Evolutionary conservation across 257 asterid genomes (phyloP).

Genomic region (Solanum pinnatisectum): DNA sequence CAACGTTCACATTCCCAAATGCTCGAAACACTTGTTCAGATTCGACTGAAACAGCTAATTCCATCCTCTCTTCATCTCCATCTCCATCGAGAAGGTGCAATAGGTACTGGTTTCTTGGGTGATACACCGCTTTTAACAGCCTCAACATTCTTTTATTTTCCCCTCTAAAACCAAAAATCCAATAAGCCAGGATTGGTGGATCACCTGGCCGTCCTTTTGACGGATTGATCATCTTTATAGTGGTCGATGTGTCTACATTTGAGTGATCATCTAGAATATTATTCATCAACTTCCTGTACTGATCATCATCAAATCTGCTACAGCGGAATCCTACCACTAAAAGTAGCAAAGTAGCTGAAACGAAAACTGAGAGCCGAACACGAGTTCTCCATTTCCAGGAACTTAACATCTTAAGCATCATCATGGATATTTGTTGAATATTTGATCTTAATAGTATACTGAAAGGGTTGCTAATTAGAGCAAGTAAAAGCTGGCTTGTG

Average conservation of each 20-base stretch:
- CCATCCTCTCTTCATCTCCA: conserved; percentile 14
- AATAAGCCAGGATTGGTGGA: conserved; percentile 45
- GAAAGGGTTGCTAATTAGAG: not conserved
- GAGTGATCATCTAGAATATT: not conserved
- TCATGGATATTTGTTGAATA: not conserved
- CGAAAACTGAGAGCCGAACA: not conserved
- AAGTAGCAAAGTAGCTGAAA: not conserved
- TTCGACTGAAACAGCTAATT: conserved; percentile 11
- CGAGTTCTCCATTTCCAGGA: not conserved
- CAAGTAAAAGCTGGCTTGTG: not conserved
- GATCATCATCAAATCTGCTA: not conserved
- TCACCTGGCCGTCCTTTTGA: conserved; percentile 25
- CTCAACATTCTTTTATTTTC: conserved; percentile 36
- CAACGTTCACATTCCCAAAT: conserved; percentile 47
- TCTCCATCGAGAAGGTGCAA: conserved; percentile 33
- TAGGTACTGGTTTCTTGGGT: conserved; percentile 54
- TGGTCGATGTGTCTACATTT: not conserved
- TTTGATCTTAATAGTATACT: not conserved
- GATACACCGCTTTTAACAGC: conserved; percentile 35
- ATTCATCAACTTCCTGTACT: not conserved
- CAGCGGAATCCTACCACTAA: not conserved
- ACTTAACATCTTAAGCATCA: not conserved
- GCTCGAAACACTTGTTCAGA: conserved; percentile 19
- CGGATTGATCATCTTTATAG: not conserved
- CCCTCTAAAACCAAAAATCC: conserved; percentile 39